Evolutionary conservation across 306 rosid genomes (phyloP).

Genomic region (Inga leiocalycina): DNA sequence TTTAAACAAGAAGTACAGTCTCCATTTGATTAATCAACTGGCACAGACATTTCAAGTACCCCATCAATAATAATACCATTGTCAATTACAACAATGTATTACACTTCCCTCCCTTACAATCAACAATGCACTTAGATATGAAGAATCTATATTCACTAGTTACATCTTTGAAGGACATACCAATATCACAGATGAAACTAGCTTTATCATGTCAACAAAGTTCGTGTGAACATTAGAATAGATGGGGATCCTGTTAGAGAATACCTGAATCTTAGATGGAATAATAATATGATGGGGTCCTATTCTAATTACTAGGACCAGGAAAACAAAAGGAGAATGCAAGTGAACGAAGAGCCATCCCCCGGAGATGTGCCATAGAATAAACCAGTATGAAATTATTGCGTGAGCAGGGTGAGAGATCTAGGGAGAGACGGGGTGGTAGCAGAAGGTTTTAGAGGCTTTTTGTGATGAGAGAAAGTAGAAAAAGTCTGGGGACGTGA

Average conservation of each 20-base stretch:
- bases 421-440: not conserved
- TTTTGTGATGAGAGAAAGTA: no score
- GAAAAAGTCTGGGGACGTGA: no score
- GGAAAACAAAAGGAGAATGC: no score
- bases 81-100: not conserved
- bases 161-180: conserved; percentile 4
- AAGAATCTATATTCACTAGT: no score
- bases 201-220: not conserved
- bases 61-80: not conserved
- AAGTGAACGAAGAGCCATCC: no score
- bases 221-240: not conserved
- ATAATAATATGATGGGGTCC: not conserved
- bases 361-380: no score
- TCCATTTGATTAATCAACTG: no score
- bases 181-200: conserved; percentile 6
- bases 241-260: not conserved
- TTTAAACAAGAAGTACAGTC: not conserved
- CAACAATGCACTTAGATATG: no score
- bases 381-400: no score
- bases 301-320: no score
- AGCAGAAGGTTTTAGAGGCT: not conserved
- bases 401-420: no score
- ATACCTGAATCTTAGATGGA: conserved; percentile 12
- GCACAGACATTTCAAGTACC: not conserved
- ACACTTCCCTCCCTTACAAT: no score